phyloP scores from a whole-genome alignment of 768 basidiomycete genomes.

The Mycena sanguinolenta region DNA sequence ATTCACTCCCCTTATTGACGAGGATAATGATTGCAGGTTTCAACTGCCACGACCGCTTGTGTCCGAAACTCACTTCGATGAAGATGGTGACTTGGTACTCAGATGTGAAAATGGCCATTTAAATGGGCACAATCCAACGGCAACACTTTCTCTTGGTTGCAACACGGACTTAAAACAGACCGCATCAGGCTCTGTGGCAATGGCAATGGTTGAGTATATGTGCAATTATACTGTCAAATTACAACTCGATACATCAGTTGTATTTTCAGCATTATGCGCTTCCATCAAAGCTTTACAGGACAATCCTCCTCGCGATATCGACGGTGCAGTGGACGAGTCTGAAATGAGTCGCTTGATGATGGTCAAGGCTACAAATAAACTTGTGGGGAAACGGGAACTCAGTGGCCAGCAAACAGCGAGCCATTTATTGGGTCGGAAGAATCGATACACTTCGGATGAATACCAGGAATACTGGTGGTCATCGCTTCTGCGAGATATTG shows the following conservation, averaged over 20 bases:
- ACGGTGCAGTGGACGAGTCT: too few relatives aligned
- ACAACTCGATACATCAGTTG: slow-evolving; percentile 21
- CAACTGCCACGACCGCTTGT: slow-evolving; percentile 24
- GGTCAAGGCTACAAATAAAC: slow-evolving; percentile 13
- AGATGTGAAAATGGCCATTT: slow-evolving; percentile 13
- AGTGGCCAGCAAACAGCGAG: slow-evolving; percentile 25
- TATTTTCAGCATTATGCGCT: too few relatives aligned
- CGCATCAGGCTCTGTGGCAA: slow-evolving; percentile 29
- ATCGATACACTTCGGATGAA: slow-evolving; percentile 16
- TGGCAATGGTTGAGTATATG: slow-evolving; percentile 32
- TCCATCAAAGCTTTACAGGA: too few relatives aligned
- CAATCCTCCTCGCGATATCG: too few relatives aligned
- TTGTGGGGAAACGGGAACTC: slow-evolving; percentile 29
- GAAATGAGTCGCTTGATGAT: too few relatives aligned
- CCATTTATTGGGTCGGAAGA: slow-evolving; percentile 2
- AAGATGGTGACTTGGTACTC: slow-evolving; percentile 19
- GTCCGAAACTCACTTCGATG: slow-evolving; percentile 21
- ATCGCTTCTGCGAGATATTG: slow-evolving; percentile 16
- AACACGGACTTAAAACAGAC: slow-evolving; percentile 29
- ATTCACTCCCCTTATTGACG: slow-evolving; percentile 10
- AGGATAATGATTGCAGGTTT: slow-evolving; percentile 31
- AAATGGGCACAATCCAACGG: background rate
- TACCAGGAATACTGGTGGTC: slow-evolving; percentile 26
- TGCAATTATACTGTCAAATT: slow-evolving; percentile 32
- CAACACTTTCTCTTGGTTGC: background rate